These are phyloP conservation scores for Chaetomidium leptoderma DNA, from an alignment of 495 filamentous ascomycete genomes.

Conservation along the genomic window DNA sequence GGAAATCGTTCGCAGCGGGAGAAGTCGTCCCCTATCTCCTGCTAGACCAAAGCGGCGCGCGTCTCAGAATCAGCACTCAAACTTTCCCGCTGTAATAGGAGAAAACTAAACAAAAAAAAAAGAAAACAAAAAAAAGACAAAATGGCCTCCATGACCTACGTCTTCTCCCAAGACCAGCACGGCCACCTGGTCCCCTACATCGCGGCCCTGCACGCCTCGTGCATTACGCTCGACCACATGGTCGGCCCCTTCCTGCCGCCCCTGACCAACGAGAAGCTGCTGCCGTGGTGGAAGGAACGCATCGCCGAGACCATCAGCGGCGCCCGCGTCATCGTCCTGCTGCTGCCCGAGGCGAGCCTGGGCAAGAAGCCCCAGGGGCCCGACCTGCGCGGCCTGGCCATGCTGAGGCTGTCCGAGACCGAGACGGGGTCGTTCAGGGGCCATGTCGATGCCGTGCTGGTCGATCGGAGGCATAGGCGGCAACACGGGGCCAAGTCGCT, in stretches of 20 bases:
- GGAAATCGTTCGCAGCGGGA: neutral
- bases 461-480: constrained; percentile 29
- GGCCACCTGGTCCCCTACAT: constrained; percentile 37
- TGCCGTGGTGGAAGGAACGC: constrained; percentile 38
- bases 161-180: constrained; percentile 34
- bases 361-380: constrained; percentile 28
- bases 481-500: constrained; percentile 33
- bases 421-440: constrained; percentile 39
- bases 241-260: constrained; percentile 40
- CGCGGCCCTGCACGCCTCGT: constrained; percentile 38
- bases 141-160: constrained; percentile 23
- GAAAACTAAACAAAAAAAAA: neutral
- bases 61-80: too few relatives aligned
- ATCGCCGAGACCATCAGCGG: constrained; percentile 33
- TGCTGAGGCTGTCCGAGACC: constrained; percentile 32
- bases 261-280: constrained; percentile 37
- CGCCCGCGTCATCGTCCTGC: constrained; percentile 35
- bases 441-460: constrained; percentile 38
- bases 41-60: neutral
- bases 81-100: neutral
- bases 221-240: constrained; percentile 37
- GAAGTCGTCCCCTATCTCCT: neutral
- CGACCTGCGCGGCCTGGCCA: constrained; percentile 38
- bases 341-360: constrained; percentile 28
- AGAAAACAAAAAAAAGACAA: neutral